Evolutionary conservation across 148 eudicot species (phyloP).

Genomic region (Mesembryanthemum crystallinum): DNA sequence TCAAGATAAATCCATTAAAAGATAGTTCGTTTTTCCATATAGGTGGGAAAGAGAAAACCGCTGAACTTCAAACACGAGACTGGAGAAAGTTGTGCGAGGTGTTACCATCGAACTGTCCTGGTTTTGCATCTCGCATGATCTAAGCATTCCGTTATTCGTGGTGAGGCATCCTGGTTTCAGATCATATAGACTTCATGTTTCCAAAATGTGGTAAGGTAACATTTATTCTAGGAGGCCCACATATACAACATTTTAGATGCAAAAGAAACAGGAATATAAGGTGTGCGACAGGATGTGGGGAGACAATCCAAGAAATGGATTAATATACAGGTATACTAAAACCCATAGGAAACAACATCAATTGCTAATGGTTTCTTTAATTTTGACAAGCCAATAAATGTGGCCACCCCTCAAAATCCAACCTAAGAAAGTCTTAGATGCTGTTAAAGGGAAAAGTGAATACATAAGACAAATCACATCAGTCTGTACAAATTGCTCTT

Average conservation of each 20-base stretch:
- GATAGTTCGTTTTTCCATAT: slow-evolving; percentile 32
- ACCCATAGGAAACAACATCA: background rate
- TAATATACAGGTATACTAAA: slow-evolving; percentile 4
- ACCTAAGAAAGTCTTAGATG: background rate
- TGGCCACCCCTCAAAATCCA: background rate
- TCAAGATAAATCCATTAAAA: slow-evolving; percentile 29
- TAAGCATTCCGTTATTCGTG: background rate
- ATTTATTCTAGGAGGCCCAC: background rate
- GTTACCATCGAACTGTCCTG: background rate
- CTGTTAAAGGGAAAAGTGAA: no score
- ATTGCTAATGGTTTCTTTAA: no score
- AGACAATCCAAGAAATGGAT: background rate
- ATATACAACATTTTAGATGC: background rate
- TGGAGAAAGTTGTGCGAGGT: background rate
- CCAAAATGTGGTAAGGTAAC: background rate
- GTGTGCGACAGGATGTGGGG: background rate
- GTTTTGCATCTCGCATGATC: background rate
- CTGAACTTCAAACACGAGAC: slow-evolving; percentile 14
- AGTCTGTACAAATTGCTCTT: no score
- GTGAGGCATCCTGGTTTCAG: background rate
- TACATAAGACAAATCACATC: no score
- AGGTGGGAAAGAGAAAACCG: slow-evolving; percentile 17
- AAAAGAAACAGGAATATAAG: slow-evolving; percentile 8
- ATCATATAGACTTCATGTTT: background rate
- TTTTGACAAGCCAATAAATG: background rate